Conservation (phyloP, 2,329 filamentous ascomycete species). For the Calonectria multiphialidica region DNA sequence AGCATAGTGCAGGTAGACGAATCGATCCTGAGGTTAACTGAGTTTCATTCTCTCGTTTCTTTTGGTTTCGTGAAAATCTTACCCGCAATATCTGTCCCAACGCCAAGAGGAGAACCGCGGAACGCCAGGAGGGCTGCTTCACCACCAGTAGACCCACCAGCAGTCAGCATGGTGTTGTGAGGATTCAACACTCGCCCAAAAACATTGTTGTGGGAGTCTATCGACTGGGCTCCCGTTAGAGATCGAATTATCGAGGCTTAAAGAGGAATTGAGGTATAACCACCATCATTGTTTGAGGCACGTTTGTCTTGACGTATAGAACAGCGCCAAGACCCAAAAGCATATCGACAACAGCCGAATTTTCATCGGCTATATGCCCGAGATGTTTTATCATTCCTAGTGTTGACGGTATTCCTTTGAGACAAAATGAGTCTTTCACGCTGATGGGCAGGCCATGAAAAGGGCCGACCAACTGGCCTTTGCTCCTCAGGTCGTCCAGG, state of each 20-base stretch:
- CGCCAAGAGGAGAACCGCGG: conserved; percentile 47
- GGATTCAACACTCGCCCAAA: conserved; percentile 72
- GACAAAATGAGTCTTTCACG: conserved; percentile 23
- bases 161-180: conserved; percentile 65
- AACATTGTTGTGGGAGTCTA: conserved; percentile 56
- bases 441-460: conserved; percentile 35
- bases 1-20: conserved; percentile 40
- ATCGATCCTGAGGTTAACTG: conserved; percentile 34
- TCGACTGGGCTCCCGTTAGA: conserved; percentile 2
- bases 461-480: conserved; percentile 25
- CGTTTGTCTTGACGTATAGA: conserved; percentile 29
- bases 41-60: background rate
- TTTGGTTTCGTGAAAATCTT: background rate
- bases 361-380: background rate
- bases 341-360: conserved; percentile 28
- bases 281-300: conserved; percentile 30
- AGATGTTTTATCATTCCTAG: conserved; percentile 21
- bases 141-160: conserved; percentile 73
- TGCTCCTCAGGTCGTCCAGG: conserved; percentile 28
- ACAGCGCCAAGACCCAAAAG: conserved; percentile 20
- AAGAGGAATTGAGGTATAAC: background rate
- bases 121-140: conserved; percentile 49
- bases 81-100: conserved; percentile 49
- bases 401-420: conserved; percentile 18
- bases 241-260: background rate